A percentile compares a stretch with the other conserved stretches of the same genome.
These are phyloP conservation scores for Fusarium guadeloupense DNA, from an alignment of 2,329 filamentous ascomycete genomes.

Conservation along the genomic window DNA sequence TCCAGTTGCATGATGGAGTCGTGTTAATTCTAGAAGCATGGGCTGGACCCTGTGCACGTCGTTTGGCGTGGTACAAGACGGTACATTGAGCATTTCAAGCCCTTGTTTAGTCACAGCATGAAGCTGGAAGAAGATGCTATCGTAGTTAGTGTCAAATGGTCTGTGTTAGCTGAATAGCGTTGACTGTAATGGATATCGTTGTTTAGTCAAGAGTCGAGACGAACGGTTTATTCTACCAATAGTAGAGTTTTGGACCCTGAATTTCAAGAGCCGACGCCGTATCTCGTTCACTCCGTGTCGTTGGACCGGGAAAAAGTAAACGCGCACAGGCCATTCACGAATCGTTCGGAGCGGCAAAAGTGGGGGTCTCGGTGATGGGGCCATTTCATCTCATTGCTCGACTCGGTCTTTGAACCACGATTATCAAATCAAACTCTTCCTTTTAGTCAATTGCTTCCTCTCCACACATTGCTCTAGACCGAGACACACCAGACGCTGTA, in stretches of 20 bases:
- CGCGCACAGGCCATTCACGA: conserved; percentile 29
- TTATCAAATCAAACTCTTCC: conserved; percentile 30
- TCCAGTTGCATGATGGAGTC: conserved; percentile 6
- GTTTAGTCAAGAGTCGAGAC: conserved; percentile 4
- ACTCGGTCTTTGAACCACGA: neutral
- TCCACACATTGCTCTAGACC: neutral
- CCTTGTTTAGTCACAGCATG: conserved; percentile 9
- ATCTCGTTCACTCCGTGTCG: neutral
- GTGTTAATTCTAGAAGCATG: conserved; percentile 22
- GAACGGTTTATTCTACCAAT: neutral
- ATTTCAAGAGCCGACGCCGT: conserved; percentile 10
- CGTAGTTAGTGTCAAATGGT: conserved; percentile 17
- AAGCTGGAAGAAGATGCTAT: conserved; percentile 15
- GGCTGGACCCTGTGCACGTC: conserved; percentile 7
- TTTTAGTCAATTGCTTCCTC: conserved; percentile 11
- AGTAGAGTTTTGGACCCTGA: conserved; percentile 33
- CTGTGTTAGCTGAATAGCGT: conserved; percentile 13
- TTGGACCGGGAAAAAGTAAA: conserved; percentile 35
- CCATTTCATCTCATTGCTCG: conserved; percentile 18
- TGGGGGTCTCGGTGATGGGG: conserved; percentile 18
- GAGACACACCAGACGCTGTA: neutral
- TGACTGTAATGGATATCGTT: conserved; percentile 5
- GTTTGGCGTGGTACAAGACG: conserved; percentile 27
- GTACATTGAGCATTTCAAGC: conserved; percentile 15
- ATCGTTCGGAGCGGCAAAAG: conserved; percentile 6